Conservation (phyloP, 192 early-diverging fungal genomes). For the Gryganskiella cystojenkinii region DNA sequence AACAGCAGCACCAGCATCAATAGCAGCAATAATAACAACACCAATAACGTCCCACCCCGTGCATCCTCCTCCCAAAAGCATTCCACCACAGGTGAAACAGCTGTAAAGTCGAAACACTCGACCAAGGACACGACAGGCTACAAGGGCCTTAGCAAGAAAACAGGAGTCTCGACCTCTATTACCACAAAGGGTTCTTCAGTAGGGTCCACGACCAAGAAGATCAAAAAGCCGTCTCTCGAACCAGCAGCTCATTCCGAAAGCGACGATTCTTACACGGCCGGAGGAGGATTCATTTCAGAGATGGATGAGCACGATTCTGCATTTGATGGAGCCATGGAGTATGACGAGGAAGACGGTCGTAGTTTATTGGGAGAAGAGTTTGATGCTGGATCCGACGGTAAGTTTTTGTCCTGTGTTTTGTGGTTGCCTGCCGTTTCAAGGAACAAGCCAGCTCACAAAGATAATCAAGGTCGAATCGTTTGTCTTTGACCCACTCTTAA, state of each 20-base stretch:
- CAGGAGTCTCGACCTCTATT: background rate
- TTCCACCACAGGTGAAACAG: too few species aligned
- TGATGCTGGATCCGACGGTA: constrained; percentile 51
- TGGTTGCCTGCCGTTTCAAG: too few species aligned
- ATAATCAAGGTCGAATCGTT: background rate
- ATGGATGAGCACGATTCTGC: constrained; percentile 52
- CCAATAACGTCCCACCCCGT: background rate
- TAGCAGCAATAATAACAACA: constrained; percentile 1
- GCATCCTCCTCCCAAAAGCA: too few species aligned
- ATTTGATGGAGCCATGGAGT: constrained; percentile 50
- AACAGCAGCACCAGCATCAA: background rate
- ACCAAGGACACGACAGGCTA: too few species aligned
- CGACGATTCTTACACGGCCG: constrained; percentile 36
- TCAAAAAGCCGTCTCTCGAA: background rate
- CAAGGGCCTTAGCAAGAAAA: too few species aligned
- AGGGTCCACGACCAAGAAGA: background rate
- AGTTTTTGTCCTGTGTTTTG: too few species aligned
- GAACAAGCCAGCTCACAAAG: background rate
- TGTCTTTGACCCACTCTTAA: background rate
- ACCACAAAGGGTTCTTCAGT: background rate
- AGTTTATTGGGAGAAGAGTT: constrained; percentile 48
- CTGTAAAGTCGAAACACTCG: too few species aligned
- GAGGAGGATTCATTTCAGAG: constrained; percentile 46
- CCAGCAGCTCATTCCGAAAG: constrained; percentile 29
- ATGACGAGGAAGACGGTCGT: constrained; percentile 46